These are phyloP conservation scores for Colletotrichum sublineola DNA, from an alignment of 2,329 filamentous ascomycete species.

Conservation along the genomic window DNA sequence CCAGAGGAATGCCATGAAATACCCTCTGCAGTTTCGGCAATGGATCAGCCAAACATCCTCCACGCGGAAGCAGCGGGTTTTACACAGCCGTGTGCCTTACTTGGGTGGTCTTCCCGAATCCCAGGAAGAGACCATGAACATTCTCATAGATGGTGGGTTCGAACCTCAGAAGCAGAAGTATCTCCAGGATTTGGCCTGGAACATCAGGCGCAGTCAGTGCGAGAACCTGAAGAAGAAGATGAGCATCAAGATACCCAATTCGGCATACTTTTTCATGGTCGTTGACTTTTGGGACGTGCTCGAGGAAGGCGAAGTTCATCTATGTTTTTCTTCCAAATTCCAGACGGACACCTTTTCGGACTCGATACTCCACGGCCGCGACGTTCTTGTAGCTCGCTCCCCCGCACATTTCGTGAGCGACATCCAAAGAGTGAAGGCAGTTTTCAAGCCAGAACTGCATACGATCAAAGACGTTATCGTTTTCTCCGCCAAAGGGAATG, in stretches of 20 bases:
- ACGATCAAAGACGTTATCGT: slow-evolving; percentile 83
- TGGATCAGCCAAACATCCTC: slow-evolving; percentile 64
- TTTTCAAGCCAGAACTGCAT: slow-evolving; percentile 71
- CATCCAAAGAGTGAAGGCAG: slow-evolving; percentile 75
- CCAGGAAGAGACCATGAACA: slow-evolving; percentile 64
- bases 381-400: slow-evolving; percentile 76
- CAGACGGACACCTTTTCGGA: slow-evolving; percentile 67
- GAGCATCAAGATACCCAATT: slow-evolving; percentile 71
- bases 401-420: slow-evolving; percentile 80
- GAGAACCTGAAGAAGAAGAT: slow-evolving; percentile 67
- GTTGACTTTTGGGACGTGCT: slow-evolving; percentile 75
- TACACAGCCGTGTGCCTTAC: slow-evolving; percentile 57
- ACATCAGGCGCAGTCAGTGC: slow-evolving; percentile 65
- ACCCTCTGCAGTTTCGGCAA: slow-evolving; percentile 63
- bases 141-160: slow-evolving; percentile 73
- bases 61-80: slow-evolving; percentile 53
- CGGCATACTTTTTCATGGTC: slow-evolving; percentile 75
- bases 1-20: slow-evolving; percentile 64
- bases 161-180: slow-evolving; percentile 61
- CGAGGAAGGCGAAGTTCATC: slow-evolving; percentile 74
- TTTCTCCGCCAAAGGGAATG: slow-evolving; percentile 74
- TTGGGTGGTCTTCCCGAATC: slow-evolving; percentile 64
- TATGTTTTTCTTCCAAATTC: slow-evolving; percentile 78
- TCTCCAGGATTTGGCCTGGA: slow-evolving; percentile 62
- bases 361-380: slow-evolving; percentile 66